phyloP scores from a whole-genome alignment of 2,329 filamentous ascomycete genomes.

The Pseudogymnoascus sp. region DNA sequence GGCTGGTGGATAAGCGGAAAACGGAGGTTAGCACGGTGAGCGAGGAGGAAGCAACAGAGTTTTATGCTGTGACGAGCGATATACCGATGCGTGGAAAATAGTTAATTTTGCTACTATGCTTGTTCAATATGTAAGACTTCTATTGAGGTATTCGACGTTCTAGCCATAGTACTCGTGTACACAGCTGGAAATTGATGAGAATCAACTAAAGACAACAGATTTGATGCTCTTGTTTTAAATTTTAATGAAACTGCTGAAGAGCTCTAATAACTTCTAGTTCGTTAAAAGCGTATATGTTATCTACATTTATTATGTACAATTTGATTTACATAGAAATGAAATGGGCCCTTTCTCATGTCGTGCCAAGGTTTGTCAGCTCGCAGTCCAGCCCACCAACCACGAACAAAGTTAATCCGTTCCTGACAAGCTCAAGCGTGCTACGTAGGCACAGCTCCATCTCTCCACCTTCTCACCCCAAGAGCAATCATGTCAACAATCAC shows the following conservation, averaged over 20 bases:
- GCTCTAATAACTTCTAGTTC: background rate
- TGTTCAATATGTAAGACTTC: background rate
- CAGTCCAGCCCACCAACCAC: background rate
- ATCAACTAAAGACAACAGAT: background rate
- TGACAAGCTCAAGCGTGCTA: conserved; percentile 4
- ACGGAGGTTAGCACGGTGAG: conserved; percentile 57
- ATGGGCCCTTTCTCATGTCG: background rate
- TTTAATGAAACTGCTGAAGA: background rate
- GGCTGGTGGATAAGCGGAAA: conserved; percentile 59
- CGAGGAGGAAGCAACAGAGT: conserved; percentile 58
- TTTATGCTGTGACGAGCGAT: conserved; percentile 8
- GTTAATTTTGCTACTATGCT: background rate
- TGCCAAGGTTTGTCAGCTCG: background rate
- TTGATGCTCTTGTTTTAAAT: background rate
- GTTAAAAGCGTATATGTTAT: background rate
- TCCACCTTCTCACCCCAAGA: conserved; percentile 11
- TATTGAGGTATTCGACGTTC: background rate
- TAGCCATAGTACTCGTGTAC: background rate
- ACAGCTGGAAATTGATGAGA: background rate
- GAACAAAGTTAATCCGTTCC: conserved; percentile 7
- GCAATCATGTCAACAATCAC: conserved; percentile 74
- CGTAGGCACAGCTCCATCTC: background rate
- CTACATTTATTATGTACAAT: background rate
- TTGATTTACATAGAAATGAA: background rate
- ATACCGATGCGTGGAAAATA: conserved; percentile 5